A percentile compares a stretch with the other conserved stretches of the same genome.
phyloP scores from a whole-genome alignment of 345 rosid genomes.

The Moricandia moricandioides region DNA sequence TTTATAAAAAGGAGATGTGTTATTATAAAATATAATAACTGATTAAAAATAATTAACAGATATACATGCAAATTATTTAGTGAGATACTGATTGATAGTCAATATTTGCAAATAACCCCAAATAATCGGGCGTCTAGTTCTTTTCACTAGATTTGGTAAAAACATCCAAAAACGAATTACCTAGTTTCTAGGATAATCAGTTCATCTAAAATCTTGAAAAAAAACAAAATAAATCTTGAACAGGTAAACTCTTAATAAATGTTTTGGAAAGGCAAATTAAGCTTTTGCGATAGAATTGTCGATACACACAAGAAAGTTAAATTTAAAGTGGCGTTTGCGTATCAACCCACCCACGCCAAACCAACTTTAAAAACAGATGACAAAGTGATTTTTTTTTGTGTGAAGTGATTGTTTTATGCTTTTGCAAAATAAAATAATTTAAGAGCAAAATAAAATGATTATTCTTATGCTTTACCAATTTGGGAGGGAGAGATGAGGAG shows the following conservation, averaged over 20 bases:
- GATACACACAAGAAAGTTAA: not conserved
- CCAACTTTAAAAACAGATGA: not conserved
- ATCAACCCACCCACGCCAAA: conserved; percentile 1
- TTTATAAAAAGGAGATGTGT: not conserved
- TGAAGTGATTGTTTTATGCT: not conserved
- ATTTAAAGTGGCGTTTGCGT: conserved; percentile 9
- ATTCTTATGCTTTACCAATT: conserved; percentile 52
- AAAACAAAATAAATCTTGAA: not conserved
- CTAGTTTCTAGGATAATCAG: not conserved
- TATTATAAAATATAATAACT: not conserved
- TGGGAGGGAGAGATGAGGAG: conserved; percentile 64
- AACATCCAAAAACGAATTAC: not conserved
- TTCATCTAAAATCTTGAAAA: not conserved
- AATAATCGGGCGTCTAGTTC: not conserved
- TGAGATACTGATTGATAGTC: not conserved
- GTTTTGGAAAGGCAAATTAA: conserved; percentile 7
- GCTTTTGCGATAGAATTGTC: not conserved
- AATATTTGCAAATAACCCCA: not conserved
- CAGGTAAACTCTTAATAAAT: not conserved
- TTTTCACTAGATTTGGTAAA: not conserved
- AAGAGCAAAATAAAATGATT: not conserved
- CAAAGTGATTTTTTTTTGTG: not conserved
- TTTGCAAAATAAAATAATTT: not conserved
- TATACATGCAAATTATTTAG: not conserved
- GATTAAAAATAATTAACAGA: too few relatives aligned